A percentile compares a stretch with the other conserved stretches of the same genome.
phyloP scores from a whole-genome alignment of 768 basidiomycete species.

The Mrakia gelida region DNA sequence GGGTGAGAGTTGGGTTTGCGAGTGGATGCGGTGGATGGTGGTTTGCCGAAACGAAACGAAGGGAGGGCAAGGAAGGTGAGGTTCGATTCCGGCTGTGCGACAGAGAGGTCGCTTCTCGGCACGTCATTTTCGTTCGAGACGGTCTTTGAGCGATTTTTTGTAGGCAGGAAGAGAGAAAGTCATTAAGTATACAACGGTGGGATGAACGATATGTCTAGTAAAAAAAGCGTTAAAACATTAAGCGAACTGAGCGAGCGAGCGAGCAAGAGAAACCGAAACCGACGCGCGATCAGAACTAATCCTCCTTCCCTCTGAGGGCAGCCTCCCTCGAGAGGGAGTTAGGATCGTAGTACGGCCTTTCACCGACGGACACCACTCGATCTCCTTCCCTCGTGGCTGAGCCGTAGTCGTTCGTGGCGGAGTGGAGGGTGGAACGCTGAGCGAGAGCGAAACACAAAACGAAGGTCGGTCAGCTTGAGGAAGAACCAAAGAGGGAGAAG shows the following conservation, averaged over 20 bases:
- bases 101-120: no score
- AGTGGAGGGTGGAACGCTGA: slow-evolving; percentile 14
- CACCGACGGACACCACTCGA: slow-evolving; percentile 24
- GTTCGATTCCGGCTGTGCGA: no score
- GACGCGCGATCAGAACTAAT: not conserved
- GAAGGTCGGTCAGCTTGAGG: not conserved
- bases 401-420: slow-evolving; percentile 31
- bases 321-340: slow-evolving; percentile 3
- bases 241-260: not conserved
- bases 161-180: no score
- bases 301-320: not conserved
- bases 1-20: no score
- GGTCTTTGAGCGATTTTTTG: no score
- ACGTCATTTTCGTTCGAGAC: not conserved
- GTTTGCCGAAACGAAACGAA: no score
- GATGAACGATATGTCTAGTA: not conserved
- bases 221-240: not conserved
- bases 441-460: not conserved
- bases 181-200: no score
- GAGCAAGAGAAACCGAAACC: not conserved
- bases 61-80: no score
- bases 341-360: slow-evolving; percentile 26
- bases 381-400: slow-evolving; percentile 7
- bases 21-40: no score
- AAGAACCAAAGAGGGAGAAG: no score